A percentile compares a stretch with the other conserved stretches of the same genome.
Evolutionary conservation across 2,329 filamentous ascomycete species (phyloP).

Genomic region (Pseudogymnoascus destructans): DNA sequence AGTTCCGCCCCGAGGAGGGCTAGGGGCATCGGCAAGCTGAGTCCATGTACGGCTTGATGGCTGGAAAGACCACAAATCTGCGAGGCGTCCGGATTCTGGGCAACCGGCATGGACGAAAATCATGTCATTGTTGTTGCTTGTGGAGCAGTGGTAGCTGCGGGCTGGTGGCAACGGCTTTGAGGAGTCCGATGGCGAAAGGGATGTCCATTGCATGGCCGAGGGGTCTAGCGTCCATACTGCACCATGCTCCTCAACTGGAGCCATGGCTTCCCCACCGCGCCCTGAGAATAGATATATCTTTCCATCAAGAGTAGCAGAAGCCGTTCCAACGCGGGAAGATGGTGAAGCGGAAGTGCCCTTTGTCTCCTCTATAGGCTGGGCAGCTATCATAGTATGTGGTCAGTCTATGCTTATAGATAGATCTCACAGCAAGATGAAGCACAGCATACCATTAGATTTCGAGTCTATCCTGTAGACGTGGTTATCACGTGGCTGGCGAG

Average conservation of each 20-base stretch:
- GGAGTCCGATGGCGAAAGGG: constrained; percentile 29
- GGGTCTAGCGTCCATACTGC: constrained; percentile 42
- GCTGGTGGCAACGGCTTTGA: constrained; percentile 30
- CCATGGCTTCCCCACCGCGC: constrained; percentile 46
- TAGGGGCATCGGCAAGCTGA: constrained; percentile 39
- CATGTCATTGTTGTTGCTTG: constrained; percentile 29
- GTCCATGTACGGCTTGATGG: constrained; percentile 35
- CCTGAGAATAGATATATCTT: constrained; percentile 50
- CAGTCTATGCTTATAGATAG: neutral
- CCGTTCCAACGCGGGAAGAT: constrained; percentile 41
- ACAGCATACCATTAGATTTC: neutral
- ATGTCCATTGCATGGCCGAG: constrained; percentile 31
- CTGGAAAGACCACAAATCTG: constrained; percentile 49
- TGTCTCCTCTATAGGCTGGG: neutral
- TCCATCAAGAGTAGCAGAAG: constrained; percentile 33
- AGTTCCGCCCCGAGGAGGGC: constrained; percentile 39
- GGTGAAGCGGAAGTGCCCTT: constrained; percentile 27
- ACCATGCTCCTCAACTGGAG: constrained; percentile 44
- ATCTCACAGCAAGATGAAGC: neutral
- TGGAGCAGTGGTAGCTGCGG: constrained; percentile 44
- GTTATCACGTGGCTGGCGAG: constrained; percentile 38
- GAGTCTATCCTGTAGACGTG: constrained; percentile 32
- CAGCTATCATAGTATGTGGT: neutral
- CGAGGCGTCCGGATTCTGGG: constrained; percentile 39
- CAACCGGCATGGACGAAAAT: constrained; percentile 51